Evolutionary conservation across 2,329 filamentous ascomycete species (phyloP), one percentile per base, ranked within the genome.

Genomic region (Moelleriella libera): DNA sequence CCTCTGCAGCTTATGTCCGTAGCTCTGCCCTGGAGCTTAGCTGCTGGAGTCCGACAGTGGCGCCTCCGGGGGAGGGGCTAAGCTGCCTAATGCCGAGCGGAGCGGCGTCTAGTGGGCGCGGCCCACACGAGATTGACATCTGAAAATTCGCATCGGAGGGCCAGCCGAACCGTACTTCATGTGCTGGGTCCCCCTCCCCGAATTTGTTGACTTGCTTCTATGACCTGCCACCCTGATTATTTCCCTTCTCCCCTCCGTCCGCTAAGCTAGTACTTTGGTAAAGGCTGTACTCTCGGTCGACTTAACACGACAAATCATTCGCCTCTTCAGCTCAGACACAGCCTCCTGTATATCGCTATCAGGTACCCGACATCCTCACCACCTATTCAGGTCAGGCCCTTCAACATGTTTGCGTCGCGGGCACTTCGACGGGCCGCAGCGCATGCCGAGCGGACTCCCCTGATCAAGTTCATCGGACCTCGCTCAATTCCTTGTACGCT

Each of bases 391-490:
- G 21, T 21, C 21, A 21, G 21, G 21, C 21, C 21, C 21, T 21
- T 21, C 21, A 34, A 11, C 54, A 81, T 82, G 78, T 71, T 75
- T 53, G 65, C 72, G 45, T 78, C 78, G 49, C 68, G 69, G 59
- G 67, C 66, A 52, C 70, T 81, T 48, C 76, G 76, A 56, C 76
- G 78, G 67, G 74, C 72, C 55, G 73, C 74, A 54, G 72, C 72
- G 59, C 72, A 75, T 58, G 72, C 72, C 53, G 74, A 79, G 68
- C 76, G 78, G 57, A 71, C 69, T 46, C 78, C 78, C 51, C 63
- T 78, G 58, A 82, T 82, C 63, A 70, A 68, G 58, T 82, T 82
- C 63, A 58, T 82, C 49, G 78, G 78, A 57, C 77, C 74, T 64
- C 70, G 78, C 56, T 64, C 71, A 48, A 70, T 75, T 60, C 78